Base-by-base conservation (phyloP, 2,329 filamentous ascomycete species). In the Trematosphaeria pertusa region DNA sequence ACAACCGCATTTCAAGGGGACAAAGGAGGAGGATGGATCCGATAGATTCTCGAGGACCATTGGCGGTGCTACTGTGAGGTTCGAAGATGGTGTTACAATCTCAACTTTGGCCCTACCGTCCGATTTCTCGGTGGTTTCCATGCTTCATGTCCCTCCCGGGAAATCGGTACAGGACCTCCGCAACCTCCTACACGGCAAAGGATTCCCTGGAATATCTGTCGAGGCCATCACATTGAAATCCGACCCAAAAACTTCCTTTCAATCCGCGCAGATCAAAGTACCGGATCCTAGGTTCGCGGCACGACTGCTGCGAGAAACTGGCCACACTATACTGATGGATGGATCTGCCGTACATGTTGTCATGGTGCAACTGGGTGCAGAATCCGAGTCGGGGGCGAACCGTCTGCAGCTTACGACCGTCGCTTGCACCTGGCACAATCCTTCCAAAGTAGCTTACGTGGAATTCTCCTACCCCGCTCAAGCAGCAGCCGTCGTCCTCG, bases 371-470 rank as follows among this genome's bases (percentile, higher is more conserved):
- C 10, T 47, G 5, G 43, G 35, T 22, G 47, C 43, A 11, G 22
- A 44, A 5, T 33, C 47, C 2, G 47, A 46, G 17, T 45, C 46
- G 2, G 42, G 52, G 15, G 47, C 32, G n/a, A 60, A 58, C 46
- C 48, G 52, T 1, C 44, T 60, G 6, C 57, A 60, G 38, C 55
- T 60, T 31, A 43, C 45, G 12, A 24, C 37, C 15, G 52, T 60
- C 28, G 31, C 40, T 14, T 60, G 55, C 46, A 41, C 52, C 28
- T 60, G 51, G 53, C 43, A 30, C 24, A 45, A 49, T 15, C 53
- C 53, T 33, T 54, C 50, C 9, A 48, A 38, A 31, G 37, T 47
- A 4, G 50, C 46, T 10, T 51, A 50, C 22, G 20, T 56, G 3
- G 30, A 40, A 21, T 56, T 50, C 31, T 19, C 2, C 12, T 47